phyloP scores from a whole-genome alignment of 352 stramenopile species.

The Globisporangium lucens region DNA sequence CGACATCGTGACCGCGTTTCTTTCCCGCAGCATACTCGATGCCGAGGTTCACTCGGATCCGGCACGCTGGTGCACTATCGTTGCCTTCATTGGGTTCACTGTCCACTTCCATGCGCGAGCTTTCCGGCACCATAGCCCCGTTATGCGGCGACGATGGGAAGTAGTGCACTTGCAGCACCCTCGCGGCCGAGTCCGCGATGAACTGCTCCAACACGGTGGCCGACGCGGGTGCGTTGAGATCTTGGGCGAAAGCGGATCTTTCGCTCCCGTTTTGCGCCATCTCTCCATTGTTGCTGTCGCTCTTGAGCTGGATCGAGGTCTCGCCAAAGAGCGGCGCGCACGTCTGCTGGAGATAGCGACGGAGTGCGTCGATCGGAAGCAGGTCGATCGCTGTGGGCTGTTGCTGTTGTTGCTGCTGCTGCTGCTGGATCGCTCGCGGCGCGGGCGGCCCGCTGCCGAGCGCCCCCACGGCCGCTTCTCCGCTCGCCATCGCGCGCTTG shows the following conservation, averaged over 20 bases:
- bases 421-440: slow-evolving; percentile 22
- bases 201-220: slow-evolving; percentile 69
- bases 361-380: slow-evolving; percentile 44
- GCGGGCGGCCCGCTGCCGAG: slow-evolving; percentile 5
- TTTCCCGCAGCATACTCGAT: slow-evolving; percentile 70
- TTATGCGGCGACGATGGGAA: slow-evolving; percentile 20
- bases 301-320: slow-evolving; percentile 31
- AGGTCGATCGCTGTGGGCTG: slow-evolving; percentile 29
- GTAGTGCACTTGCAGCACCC: slow-evolving; percentile 78
- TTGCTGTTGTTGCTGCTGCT: slow-evolving; percentile 15
- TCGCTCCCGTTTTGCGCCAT: not conserved
- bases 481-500: slow-evolving; percentile 16
- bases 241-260: slow-evolving; percentile 31
- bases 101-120: slow-evolving; percentile 14
- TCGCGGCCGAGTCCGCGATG: slow-evolving; percentile 47
- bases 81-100: slow-evolving; percentile 27
- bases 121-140: not conserved
- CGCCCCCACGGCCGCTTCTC: slow-evolving; percentile 6
- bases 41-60: slow-evolving; percentile 71
- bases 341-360: slow-evolving; percentile 57
- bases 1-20: slow-evolving; percentile 63
- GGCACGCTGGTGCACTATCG: slow-evolving; percentile 17
- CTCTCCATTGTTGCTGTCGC: slow-evolving; percentile 11
- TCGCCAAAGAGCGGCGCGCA: slow-evolving; percentile 71
- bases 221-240: slow-evolving; percentile 32